Percentiles rank a stretch among this genome's conserved stretches.
These are phyloP conservation scores for Glonium stellatum DNA, from an alignment of 495 filamentous ascomycete species.

Conservation along the genomic window DNA sequence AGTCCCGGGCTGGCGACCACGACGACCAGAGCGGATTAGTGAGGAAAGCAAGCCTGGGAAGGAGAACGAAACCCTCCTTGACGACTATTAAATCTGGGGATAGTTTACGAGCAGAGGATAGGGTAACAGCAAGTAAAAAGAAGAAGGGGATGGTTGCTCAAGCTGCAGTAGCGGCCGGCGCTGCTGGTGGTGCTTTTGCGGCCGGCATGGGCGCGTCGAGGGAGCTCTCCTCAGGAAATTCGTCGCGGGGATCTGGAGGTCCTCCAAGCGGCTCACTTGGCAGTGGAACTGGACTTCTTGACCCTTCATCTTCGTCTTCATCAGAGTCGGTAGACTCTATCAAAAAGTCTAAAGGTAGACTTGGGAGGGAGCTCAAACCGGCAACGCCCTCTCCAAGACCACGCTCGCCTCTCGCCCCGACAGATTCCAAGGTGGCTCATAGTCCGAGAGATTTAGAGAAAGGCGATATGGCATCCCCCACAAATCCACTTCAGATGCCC, in stretches of 20 bases:
- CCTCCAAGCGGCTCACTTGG: conserved; percentile 7
- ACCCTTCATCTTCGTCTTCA: conserved; percentile 32
- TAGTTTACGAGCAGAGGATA: conserved; percentile 27
- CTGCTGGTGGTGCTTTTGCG: conserved; percentile 16
- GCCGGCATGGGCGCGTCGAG: conserved; percentile 22
- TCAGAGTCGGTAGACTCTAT: conserved; percentile 24
- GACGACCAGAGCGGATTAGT: conserved; percentile 60
- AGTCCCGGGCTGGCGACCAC: conserved; percentile 43
- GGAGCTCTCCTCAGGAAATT: conserved; percentile 12
- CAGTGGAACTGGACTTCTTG: conserved; percentile 32
- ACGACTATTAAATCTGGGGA: conserved; percentile 51
- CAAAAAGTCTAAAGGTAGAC: conserved; percentile 14
- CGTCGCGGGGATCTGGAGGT: conserved; percentile 1
- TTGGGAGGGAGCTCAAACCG: conserved; percentile 2
- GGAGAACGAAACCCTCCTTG: conserved; percentile 63
- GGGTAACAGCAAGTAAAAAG: conserved; percentile 20
- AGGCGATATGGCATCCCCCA: conserved; percentile 8
- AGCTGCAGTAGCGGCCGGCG: conserved; percentile 20
- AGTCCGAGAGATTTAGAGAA: conserved; percentile 16
- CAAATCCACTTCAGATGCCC: conserved; percentile 26
- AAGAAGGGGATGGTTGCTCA: conserved; percentile 28
- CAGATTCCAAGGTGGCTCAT: background rate
- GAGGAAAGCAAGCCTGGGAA: conserved; percentile 70
- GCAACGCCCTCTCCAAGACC: background rate
- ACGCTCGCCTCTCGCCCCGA: conserved; percentile 2